Evolutionary conservation across 352 stramenopile species (phyloP).

Genomic region (Aphanomyces astaci): DNA sequence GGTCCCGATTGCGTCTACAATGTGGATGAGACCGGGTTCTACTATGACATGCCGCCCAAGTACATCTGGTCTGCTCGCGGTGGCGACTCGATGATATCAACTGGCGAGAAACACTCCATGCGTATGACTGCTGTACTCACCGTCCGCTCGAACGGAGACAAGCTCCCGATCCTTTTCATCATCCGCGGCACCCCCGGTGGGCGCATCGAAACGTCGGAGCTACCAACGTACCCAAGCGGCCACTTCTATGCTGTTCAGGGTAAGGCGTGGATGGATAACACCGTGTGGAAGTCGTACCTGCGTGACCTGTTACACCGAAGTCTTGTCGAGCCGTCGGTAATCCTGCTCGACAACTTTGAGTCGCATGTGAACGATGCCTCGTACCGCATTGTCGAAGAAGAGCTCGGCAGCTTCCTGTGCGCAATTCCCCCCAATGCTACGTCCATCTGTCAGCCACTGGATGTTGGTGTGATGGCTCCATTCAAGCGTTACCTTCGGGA

Average conservation of each 20-base stretch:
- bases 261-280: conserved; percentile 29
- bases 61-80: too few relatives aligned
- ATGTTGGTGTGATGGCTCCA: neutral
- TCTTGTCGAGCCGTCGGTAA: neutral
- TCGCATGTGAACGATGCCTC: neutral
- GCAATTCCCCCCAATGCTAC: neutral
- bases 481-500: neutral
- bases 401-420: neutral
- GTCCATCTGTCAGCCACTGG: neutral
- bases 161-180: too few relatives aligned
- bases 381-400: neutral
- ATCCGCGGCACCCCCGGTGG: too few relatives aligned
- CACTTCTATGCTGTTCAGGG: conserved; percentile 26
- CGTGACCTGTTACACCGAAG: neutral
- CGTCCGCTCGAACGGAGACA: too few relatives aligned
- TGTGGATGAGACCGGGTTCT: too few relatives aligned
- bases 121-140: too few relatives aligned
- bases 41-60: too few relatives aligned
- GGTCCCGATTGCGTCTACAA: too few relatives aligned
- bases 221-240: conserved; percentile 15
- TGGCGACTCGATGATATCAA: too few relatives aligned
- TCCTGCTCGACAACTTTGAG: neutral
- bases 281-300: neutral
- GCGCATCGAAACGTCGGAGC: conserved; percentile 22
- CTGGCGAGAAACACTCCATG: too few relatives aligned